These are phyloP conservation scores for Cutaneotrichosporon cavernicola DNA, from an alignment of 1,284 basidiomycete species.

Conservation along the genomic window DNA sequence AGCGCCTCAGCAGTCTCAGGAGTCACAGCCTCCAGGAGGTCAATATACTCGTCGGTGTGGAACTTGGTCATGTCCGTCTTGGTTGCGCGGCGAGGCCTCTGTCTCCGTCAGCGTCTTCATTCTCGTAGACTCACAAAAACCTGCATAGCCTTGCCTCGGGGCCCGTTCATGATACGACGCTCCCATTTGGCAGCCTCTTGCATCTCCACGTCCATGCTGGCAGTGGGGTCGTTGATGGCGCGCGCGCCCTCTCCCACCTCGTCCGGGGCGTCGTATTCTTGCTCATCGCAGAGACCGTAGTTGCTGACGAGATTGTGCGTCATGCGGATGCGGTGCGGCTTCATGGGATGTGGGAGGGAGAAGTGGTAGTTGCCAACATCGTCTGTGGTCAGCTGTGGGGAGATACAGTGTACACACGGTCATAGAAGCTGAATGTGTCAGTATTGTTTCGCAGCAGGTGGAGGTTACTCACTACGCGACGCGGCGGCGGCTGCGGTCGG, in stretches of 20 bases:
- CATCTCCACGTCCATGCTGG: conserved; percentile 24
- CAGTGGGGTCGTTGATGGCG: conserved; percentile 31
- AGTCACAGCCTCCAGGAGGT: conserved; percentile 82
- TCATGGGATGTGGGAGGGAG: conserved; percentile 88
- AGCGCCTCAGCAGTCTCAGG: conserved; percentile 83
- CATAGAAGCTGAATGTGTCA: conserved; percentile 35
- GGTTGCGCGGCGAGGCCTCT: conserved; percentile 78
- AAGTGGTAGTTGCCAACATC: conserved; percentile 63
- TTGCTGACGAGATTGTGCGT: conserved; percentile 88
- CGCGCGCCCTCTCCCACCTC: conserved; percentile 32
- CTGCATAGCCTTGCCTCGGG: conserved; percentile 66
- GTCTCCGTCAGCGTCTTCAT: neutral
- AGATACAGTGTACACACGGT: conserved; percentile 28
- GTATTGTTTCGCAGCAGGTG: neutral
- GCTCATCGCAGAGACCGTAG: conserved; percentile 66
- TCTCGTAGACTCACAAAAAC: conserved; percentile 65
- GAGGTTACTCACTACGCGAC: conserved; percentile 29
- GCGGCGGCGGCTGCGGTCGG: conserved; percentile 24
- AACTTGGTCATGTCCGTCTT: conserved; percentile 84
- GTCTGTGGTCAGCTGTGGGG: conserved; percentile 20
- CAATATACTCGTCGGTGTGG: conserved; percentile 96
- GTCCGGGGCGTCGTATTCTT: conserved; percentile 32
- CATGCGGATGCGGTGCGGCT: conserved; percentile 88
- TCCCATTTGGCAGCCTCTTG: conserved; percentile 35
- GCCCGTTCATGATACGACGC: conserved; percentile 35